Evolutionary conservation across 768 basidiomycete species (phyloP).

Genomic region (Russula sp.): DNA sequence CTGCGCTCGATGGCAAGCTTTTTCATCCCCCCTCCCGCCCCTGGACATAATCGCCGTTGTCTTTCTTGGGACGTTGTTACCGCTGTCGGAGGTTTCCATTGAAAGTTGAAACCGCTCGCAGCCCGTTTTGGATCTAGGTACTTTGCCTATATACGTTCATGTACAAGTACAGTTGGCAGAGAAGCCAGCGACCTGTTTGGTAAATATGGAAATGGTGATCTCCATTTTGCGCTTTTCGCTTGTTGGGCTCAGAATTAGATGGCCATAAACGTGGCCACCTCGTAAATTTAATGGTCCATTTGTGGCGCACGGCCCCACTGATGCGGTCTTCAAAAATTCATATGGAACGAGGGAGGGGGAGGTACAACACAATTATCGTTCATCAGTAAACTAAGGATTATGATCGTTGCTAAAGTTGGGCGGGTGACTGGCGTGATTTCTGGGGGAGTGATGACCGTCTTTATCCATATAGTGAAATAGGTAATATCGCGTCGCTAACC

Average conservation of each 20-base stretch:
- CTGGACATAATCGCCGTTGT: constrained; percentile 10
- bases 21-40: not conserved
- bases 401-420: too few species aligned
- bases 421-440: too few species aligned
- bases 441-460: too few species aligned
- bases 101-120: not conserved
- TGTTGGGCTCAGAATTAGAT: not conserved
- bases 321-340: not conserved
- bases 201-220: not conserved
- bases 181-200: not conserved
- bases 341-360: not conserved
- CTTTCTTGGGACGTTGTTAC: constrained; percentile 1
- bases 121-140: not conserved
- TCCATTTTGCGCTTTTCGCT: not conserved
- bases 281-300: not conserved
- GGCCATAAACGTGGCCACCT: not conserved
- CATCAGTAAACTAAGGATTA: not conserved
- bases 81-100: constrained; percentile 13
- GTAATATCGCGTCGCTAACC: too few species aligned
- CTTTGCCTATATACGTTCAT: not conserved
- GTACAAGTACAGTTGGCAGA: not conserved
- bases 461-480: too few species aligned
- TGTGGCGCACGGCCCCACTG: not conserved
- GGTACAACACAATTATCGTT: not conserved
- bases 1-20: not conserved